Conservation (phyloP, 73 alveolate genomes). For the Effrenium voratum region DNA sequence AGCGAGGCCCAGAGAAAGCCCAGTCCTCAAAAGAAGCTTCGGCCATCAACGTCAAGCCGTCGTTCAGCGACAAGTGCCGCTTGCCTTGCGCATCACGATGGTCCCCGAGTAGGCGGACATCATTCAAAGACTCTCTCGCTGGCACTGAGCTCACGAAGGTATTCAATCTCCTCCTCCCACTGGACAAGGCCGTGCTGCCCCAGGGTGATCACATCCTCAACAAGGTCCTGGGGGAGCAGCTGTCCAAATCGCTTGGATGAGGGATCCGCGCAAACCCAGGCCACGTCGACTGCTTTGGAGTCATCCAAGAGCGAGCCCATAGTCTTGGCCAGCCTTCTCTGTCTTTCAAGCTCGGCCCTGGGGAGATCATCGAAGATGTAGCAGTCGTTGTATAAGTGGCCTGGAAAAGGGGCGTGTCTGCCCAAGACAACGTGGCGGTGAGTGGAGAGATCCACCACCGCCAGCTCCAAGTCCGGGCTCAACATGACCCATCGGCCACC, state of each 20-base stretch:
- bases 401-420: not conserved
- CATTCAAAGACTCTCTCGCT: not conserved
- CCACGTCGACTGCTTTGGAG: not conserved
- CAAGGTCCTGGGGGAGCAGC: not conserved
- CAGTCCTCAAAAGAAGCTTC: slow-evolving; percentile 13
- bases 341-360: slow-evolving; percentile 13
- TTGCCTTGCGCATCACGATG: slow-evolving; percentile 25
- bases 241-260: not conserved
- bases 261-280: slow-evolving; percentile 6
- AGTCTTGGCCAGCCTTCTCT: not conserved
- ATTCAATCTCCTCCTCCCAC: slow-evolving; percentile 5
- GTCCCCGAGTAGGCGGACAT: slow-evolving; percentile 12
- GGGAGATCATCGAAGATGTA: slow-evolving; percentile 39
- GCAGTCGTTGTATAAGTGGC: not conserved
- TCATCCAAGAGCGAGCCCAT: slow-evolving; percentile 45
- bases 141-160: not conserved
- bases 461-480: slow-evolving; percentile 44
- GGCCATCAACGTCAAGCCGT: not conserved
- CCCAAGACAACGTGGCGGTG: not conserved
- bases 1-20: slow-evolving; percentile 23
- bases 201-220: not conserved
- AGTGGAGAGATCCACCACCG: not conserved
- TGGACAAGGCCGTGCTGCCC: slow-evolving; percentile 8
- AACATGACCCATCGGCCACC: slow-evolving; percentile 24
- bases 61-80: not conserved